Evolutionary conservation across 139 green algal genomes (phyloP), one percentile per base, ranked within the genome.

Genomic region (Micromonas pusilla): DNA sequence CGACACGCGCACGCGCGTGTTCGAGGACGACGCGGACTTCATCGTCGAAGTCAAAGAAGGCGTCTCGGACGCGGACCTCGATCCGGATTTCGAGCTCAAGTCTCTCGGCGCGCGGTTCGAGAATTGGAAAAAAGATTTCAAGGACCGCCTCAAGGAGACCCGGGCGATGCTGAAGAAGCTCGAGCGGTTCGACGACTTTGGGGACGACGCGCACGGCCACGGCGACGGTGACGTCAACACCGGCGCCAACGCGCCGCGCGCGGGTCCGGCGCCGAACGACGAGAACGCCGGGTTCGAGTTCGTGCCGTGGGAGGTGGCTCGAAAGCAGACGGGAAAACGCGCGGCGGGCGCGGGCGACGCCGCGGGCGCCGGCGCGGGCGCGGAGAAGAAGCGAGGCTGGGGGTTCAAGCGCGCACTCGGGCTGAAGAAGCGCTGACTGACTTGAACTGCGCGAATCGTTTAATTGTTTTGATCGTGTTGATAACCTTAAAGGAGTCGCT

Each of bases 11-110:
- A 72, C 37, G 6, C 34, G 23, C 20, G 68, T 82, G 1, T 72
- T 82, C 3, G 77, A 82, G 19, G 77, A 82, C 26, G 77, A 82
- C 77, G 25, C n/a, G 1, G 67, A 78, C 23, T 82, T 82, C 52
- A 39, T 82, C 32, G 2, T 38, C 1, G 77, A 82, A 64, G 77
- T 82, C 19, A 70, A 70, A 36, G 66, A 68, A 21, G 77, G 77
- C 52, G 20, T 1, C 66, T 28, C 25, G 23, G 52, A 57, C 45
- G 77, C 67, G 20, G 68, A 77, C 52, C 25, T 82, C 20, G 77
- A 82, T 36, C 67, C 68, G 28, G 67, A 82, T 28, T 45, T n/a
- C 31, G 77, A 82, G 77, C 54, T 82, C 77, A 78, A 53, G 28
- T 54, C 72, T 63, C 68, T 82, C 28, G 65, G 53, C 20, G 16